Evolutionary conservation across 495 filamentous ascomycete genomes (phyloP), one percentile per base, ranked within the genome.

Genomic region (Aspergillus panamensis): DNA sequence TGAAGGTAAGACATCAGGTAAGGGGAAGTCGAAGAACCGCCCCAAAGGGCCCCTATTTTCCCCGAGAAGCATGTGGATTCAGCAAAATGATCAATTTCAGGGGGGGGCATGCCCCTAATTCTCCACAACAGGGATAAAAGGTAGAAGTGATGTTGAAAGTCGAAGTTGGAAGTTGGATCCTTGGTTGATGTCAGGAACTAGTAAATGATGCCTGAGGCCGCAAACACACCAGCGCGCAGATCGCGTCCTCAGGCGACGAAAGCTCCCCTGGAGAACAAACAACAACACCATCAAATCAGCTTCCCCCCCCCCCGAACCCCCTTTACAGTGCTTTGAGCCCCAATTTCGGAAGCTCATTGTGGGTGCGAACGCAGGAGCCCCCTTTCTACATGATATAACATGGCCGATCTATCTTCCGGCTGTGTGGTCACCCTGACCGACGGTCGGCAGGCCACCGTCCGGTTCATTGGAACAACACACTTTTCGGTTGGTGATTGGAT

Each of bases 401-500:
- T 78, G 75, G 65, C 68, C 58, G 73, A 70, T 19, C 61, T 76
- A 45, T 67, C 62, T 29, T 58, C 63, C 43, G 87, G 85, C 60
- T 79, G 86, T 67, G 79, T 79, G 37, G 82, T 96, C 70, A 80
- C 80, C 69, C 81, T 94, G 53, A 81, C 73, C 69, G 88, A 96
- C 68, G 90, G 90, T 66, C 88, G 87, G 60, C 80, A 79, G 53
- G 94, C 80, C 63, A 85, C 81, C 57, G 80, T 97, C 44, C 89
- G 90, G 64, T 98, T 86, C 70, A 72, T 90, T 58, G 94, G 94
- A 60, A 76, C 80, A 44, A 89, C 92, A 25, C 73, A 82, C 58
- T 96, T 97, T 71, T 84, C 90, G 32, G 67, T 70, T 3, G 95
- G 92, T 53, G 87, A 90, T 29, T 98, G 93, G 91, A 77, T 96